A percentile compares a stretch with the other conserved stretches of the same genome.
Evolutionary conservation across 192 early-diverging fungal genomes (phyloP).

Genomic region (Chytriomyces sp.): DNA sequence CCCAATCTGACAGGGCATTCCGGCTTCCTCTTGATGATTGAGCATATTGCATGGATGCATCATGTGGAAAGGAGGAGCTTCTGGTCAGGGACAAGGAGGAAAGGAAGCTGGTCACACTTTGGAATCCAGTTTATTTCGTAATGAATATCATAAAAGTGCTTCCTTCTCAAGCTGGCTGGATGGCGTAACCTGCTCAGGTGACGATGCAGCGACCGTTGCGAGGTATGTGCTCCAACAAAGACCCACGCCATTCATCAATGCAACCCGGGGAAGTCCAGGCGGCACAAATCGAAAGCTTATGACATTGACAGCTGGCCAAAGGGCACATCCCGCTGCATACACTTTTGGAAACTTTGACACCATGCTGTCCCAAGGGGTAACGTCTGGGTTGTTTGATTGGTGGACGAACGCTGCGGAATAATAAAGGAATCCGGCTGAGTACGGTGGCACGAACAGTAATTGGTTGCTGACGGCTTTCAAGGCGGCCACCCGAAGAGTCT

Average conservation of each 20-base stretch:
- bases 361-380: constrained; percentile 4
- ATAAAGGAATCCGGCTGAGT: constrained; percentile 11
- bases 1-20: too few relatives aligned
- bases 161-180: not conserved
- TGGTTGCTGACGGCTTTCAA: constrained; percentile 20
- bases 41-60: not conserved
- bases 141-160: not conserved
- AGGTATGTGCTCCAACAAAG: constrained; percentile 14
- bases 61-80: not conserved
- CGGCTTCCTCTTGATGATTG: not conserved
- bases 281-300: constrained; percentile 16
- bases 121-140: too few relatives aligned
- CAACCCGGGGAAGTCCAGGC: constrained; percentile 13
- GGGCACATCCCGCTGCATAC: constrained; percentile 10
- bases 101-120: too few relatives aligned
- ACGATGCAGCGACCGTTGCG: not conserved
- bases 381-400: not conserved
- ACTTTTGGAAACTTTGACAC: constrained; percentile 14
- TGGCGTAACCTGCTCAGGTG: not conserved
- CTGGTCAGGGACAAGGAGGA: too few relatives aligned
- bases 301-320: constrained; percentile 28
- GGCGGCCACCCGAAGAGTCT: constrained; percentile 10
- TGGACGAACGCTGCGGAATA: constrained; percentile 15
- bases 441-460: constrained; percentile 20
- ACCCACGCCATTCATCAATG: constrained; percentile 22